These are phyloP conservation scores for Stenocarpella maydis DNA, from an alignment of 2,329 filamentous ascomycete species.

Conservation along the genomic window DNA sequence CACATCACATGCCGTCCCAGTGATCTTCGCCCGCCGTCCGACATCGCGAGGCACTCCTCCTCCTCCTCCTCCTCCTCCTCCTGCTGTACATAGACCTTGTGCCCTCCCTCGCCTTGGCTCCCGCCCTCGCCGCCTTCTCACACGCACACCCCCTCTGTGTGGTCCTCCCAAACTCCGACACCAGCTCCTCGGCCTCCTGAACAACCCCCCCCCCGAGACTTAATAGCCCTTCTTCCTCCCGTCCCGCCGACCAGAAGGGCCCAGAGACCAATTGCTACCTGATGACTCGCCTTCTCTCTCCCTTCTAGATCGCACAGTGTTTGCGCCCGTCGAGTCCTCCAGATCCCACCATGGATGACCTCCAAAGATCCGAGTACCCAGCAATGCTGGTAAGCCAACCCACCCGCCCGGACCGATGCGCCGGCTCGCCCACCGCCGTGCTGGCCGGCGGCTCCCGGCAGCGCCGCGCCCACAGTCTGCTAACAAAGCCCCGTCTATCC, in stretches of 20 bases:
- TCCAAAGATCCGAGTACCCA: conserved; percentile 90
- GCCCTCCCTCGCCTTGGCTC: neutral
- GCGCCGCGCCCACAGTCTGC: conserved; percentile 16
- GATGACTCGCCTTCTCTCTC: conserved; percentile 28
- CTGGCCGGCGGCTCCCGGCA: conserved; percentile 10
- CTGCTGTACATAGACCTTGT: conserved; percentile 13
- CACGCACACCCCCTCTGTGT: neutral
- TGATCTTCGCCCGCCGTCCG: conserved; percentile 22
- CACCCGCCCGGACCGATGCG: conserved; percentile 26
- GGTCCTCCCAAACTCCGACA: neutral
- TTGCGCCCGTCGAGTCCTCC: conserved; percentile 38
- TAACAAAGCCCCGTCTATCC: conserved; percentile 34
- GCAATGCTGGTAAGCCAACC: conserved; percentile 80
- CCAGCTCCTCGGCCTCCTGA: conserved; percentile 15
- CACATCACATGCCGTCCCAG: conserved; percentile 23
- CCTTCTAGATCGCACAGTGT: conserved; percentile 10
- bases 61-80: neutral
- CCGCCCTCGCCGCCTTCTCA: neutral
- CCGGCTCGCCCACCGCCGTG: conserved; percentile 1
- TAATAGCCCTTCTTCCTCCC: neutral
- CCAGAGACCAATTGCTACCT: conserved; percentile 10
- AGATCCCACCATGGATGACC: conserved; percentile 68
- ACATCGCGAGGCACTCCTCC: conserved; percentile 22
- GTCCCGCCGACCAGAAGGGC: conserved; percentile 17
- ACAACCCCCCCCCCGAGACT: neutral